Base-by-base conservation (phyloP, 805 yeast genomes). In the Kodamaea laetipori region DNA sequence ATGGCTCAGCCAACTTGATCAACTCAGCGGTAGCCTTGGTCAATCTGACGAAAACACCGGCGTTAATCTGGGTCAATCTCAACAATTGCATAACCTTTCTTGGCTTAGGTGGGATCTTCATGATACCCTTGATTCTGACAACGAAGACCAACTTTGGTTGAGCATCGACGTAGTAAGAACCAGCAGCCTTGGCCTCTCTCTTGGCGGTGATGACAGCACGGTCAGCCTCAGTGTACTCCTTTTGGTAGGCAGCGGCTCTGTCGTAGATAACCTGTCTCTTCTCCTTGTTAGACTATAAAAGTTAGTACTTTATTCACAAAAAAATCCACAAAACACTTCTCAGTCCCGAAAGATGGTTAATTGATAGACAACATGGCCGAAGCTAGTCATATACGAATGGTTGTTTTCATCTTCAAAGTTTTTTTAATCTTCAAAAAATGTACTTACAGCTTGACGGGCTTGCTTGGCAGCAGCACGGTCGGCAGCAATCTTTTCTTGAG, bases 111-210 rank as follows among this genome's bases (percentile, higher is more conserved):
- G 97, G 87, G 65, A 90, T 89, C 86, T 90, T 90, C 90, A 80
- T 86, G 75, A 90, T 88, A 90, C 97, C 97, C 92, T 90, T 90
- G 84, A 90, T 90, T 86, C 98, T 89, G 74, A 90, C 82, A 68
- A 90, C 95, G 74, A 90, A 89, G 58, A 88, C 95, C 67, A 90
- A 85, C 77, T 88, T 90, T 67, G 84, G 82, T 82, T 90, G 92
- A 74, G 95, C 97, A 67, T 83, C 89, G 64, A 89, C 95, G 81
- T 83, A 90, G 89, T 84, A 87, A 66, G 94, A 83, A 74, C 95
- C 95, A 67, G 82, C 76, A 73, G 92, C 90, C 81, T 86, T 87
- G 61, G 97, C 97, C 57, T 86, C 88, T 76, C 96, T 88, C 81
- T 84, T 84, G 66, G 96, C 95, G 46, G 78, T 77, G 69, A 86